Evolutionary conservation across 345 rosid species (phyloP), one percentile per base, ranked within the genome.

Genomic region (Abelmoschus esculentus): DNA sequence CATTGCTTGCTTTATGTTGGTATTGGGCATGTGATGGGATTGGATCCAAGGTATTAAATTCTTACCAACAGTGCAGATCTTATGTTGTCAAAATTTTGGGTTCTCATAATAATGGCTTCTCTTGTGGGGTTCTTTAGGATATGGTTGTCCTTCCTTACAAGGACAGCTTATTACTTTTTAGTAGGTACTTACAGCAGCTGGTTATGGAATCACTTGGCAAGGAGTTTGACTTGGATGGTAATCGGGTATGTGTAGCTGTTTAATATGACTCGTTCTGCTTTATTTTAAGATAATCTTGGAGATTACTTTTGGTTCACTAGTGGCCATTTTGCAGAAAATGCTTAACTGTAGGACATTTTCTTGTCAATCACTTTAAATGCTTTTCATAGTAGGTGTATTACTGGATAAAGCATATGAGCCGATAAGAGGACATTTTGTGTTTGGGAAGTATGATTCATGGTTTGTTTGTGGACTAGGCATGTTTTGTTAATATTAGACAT

Each of bases 191-290:
- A 76, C 97, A 95, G 78, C 99, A 91, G 81, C 83, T 91, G 78
- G 99, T 91, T 73, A 95, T 95, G 99, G 99, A 95, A 84, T 91
- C 99, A 52, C 84, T 95, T 59, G 99, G 99, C 62, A 95, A 95
- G 86, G 97, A 95, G 81, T 89, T 89, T 83, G 97, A 95, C 77
- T 86, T 95, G 73, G 92, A 91, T 59, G 96, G 99, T 65, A 91
- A 89, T 80, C 78, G 81, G 85, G 99, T 91, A 86, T 71, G 91
- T 80, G 69, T 47, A 57, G 7, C 50, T 7, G 14, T 54, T 49
- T 59, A 59, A 67, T 28, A 59, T 75, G 17, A 14, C 7, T 65
- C 47, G 1, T 60, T 14, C 17, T 12, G 2, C 62, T 36, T 61
- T 2, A 31, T 44, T 44, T 58, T 73, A 26, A 38, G 44, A 36